These are phyloP conservation scores for Kluyveromyces sp. DNA, from an alignment of 1,139 yeast genomes.

Conservation along the genomic window DNA sequence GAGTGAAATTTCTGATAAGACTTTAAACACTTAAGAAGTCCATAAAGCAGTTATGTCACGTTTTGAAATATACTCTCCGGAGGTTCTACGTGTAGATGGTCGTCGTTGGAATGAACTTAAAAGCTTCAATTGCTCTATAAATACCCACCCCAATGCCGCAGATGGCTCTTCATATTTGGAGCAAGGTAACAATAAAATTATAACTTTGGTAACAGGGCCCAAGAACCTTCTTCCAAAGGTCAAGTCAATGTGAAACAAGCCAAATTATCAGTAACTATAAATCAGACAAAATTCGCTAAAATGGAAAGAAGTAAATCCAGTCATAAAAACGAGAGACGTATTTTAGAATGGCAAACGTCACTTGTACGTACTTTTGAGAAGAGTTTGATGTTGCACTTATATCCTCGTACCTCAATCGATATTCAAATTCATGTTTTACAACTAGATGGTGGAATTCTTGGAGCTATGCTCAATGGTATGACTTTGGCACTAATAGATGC, in stretches of 20 bases:
- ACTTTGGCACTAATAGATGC: constrained; percentile 90
- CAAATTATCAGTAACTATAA: constrained; percentile 54
- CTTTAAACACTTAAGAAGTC: not conserved
- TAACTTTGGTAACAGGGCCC: constrained; percentile 88
- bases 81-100: constrained; percentile 87
- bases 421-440: constrained; percentile 71
- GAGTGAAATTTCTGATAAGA: too few relatives aligned
- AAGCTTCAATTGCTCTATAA: constrained; percentile 67
- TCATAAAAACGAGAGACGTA: constrained; percentile 55
- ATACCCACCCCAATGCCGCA: constrained; percentile 80
- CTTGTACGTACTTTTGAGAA: constrained; percentile 76
- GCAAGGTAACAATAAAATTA: constrained; percentile 86
- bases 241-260: constrained; percentile 42
- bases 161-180: constrained; percentile 93
- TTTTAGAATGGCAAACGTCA: constrained; percentile 67
- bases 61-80: constrained; percentile 84
- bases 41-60: constrained; percentile 39
- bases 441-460: constrained; percentile 83
- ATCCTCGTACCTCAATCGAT: constrained; percentile 75
- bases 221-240: constrained; percentile 60
- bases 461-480: constrained; percentile 78
- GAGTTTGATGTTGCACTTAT: constrained; percentile 63
- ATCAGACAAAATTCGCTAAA: constrained; percentile 76
- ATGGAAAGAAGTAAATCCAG: constrained; percentile 58
- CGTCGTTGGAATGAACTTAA: constrained; percentile 92